Evolutionary conservation across 805 yeast genomes (phyloP), one percentile per base, ranked within the genome.

Genomic region (Ogataea ganodermae): DNA sequence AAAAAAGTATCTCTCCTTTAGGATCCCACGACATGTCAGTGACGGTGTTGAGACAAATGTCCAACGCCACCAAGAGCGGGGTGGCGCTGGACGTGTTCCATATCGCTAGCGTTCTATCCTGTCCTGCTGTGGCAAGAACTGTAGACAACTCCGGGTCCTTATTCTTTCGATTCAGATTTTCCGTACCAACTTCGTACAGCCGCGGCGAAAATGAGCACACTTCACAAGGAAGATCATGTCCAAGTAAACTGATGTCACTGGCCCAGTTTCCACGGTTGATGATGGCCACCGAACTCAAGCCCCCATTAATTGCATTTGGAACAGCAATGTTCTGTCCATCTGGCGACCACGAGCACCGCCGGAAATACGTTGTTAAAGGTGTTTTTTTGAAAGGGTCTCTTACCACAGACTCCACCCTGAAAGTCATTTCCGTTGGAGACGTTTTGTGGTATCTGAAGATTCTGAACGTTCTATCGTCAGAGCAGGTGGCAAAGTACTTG

Each of bases 401-500:
- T 2, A 94, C 84, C 4, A 88, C 80, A 46, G 86, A 84, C 62
- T 94, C 99, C 55, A 92, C 79, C 28, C 90, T 84, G 61, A 94
- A 92, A 38, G 91, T 85, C 60, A 87, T 75, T 51, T 86, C 95
- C 35, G 73, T 72, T 6, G 79, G 73, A 4, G 86, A 79, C 10
- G 82, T 53, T 48, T 83, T 81, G 57, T 89, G 89, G 65, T 91
- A 94, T 48, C 97, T 75, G 63, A 92, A 88, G 22, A 94, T 81
- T 49, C 96, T 78, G 41, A 92, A 83, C 0, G 97, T 86, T 60
- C 99, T 75, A 67, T 94, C 99, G 67, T 94, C 99, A 1, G 96
- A 87, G 18, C 95, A 91, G 0, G 99, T 92, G 6, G 96, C 97
- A 71, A 94, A 94, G 66, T 89, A 94, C 69, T 94, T 94, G 66